Evolutionary conservation across 257 asterid genomes (phyloP).

Genomic region (Forsythia suspensa): DNA sequence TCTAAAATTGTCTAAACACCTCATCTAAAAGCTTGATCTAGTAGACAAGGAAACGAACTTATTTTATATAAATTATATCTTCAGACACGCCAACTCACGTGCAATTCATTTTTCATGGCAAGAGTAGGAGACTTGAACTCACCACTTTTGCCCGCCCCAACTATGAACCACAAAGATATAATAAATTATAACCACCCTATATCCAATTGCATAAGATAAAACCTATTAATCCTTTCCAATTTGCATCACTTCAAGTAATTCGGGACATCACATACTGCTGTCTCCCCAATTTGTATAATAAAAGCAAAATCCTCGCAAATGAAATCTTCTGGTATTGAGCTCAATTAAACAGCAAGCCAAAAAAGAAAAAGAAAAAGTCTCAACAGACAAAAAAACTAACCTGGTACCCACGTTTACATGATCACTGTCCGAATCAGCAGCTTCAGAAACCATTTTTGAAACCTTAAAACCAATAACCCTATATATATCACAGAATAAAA

Average conservation of each 20-base stretch:
- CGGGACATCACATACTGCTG: too few relatives aligned
- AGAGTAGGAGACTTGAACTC: neutral
- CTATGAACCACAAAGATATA: neutral
- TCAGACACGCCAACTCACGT: neutral
- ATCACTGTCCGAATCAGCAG: slow-evolving; percentile 28
- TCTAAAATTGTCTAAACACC: neutral
- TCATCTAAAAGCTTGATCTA: neutral
- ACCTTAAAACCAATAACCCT: neutral
- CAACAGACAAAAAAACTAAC: slow-evolving; percentile 22
- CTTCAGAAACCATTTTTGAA: slow-evolving; percentile 43
- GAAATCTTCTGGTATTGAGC: neutral
- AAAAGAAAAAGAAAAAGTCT: neutral
- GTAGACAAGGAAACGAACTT: neutral
- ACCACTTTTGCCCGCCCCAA: too few relatives aligned
- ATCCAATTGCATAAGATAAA: neutral
- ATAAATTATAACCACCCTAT: neutral
- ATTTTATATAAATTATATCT: neutral
- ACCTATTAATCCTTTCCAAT: neutral
- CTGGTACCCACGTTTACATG: slow-evolving; percentile 28
- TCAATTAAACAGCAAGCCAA: neutral
- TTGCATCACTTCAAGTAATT: neutral
- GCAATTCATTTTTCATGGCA: neutral
- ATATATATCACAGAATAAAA: neutral
- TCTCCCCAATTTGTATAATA: neutral
- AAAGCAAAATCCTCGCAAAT: neutral